Evolutionary conservation across 352 stramenopile species (phyloP), one percentile per base, ranked within the genome.

Genomic region (Elongisporangium prolatum): DNA sequence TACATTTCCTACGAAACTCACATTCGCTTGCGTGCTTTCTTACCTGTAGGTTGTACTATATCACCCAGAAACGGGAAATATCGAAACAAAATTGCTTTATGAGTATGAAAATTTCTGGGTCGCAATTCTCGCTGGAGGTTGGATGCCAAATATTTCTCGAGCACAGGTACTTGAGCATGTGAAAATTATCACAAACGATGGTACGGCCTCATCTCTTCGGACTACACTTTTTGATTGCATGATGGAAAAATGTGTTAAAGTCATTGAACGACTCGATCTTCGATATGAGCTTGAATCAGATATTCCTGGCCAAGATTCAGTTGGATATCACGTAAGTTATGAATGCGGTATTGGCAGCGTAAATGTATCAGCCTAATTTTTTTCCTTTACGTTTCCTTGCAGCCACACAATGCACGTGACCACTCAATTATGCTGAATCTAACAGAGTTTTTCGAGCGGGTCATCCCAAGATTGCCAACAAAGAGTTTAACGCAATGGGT

Each of bases 391-490:
- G 34, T 7, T 67, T 9, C 54, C 57, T 48, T 10, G 38, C 25
- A 94, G 85, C 85, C 82, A 13, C 71, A 58, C 21, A 66, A 91
- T 2, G 66, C 79, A 40, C 77, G 82, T 28, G 85, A 94, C 56
- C 85, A 94, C 60, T 86, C 79, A 0, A 91, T 92, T 44, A 78
- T 92, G 72, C 66, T 92, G 13, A 94, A 91, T 57, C 54, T 90
- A 37, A 88, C 82, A 6, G 83, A 91, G 57, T 89, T 92, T 61
- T 50, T 87, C 24, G 80, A 90, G 48, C 65, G 81, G 50, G 53
- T 88, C 4, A 18, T 88, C 3, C 68, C 69, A 17, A 74, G 71
- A 47, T 21, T 86, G 0, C 53, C 66, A 9, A 60, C 50, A 21
- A 47, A 52, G 4, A 52, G 60, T 1, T 50, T 89, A 8, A 51